phyloP scores from a whole-genome alignment of 2,329 filamentous ascomycete genomes.

The Xylaria sp. region DNA sequence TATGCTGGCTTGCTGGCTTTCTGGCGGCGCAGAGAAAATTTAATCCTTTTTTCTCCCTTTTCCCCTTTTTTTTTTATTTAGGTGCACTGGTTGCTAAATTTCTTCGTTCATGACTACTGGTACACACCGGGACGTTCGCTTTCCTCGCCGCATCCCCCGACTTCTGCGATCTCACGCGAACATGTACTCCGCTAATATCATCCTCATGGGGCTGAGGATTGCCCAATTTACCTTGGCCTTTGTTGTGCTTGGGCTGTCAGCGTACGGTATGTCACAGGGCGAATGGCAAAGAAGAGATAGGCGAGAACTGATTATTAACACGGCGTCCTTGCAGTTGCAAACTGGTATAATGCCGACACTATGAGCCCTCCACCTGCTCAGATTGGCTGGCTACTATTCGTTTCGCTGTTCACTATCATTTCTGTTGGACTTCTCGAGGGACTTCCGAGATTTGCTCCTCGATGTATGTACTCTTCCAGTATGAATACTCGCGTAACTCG shows the following conservation, averaged over 20 bases:
- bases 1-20: constrained; percentile 36
- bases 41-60: constrained; percentile 17
- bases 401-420: constrained; percentile 63
- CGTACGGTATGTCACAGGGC: constrained; percentile 57
- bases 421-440: constrained; percentile 66
- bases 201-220: constrained; percentile 57
- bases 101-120: constrained; percentile 43
- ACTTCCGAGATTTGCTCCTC: constrained; percentile 57
- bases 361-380: constrained; percentile 63
- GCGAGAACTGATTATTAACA: constrained; percentile 32
- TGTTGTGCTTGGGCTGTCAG: constrained; percentile 59
- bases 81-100: constrained; percentile 36
- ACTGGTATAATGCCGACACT: constrained; percentile 69
- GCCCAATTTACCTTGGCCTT: constrained; percentile 59
- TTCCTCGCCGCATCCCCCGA: constrained; percentile 43
- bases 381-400: constrained; percentile 68
- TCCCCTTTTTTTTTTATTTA: constrained; percentile 11
- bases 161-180: constrained; percentile 42
- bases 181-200: constrained; percentile 52
- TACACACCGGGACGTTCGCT: constrained; percentile 44
- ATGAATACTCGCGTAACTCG: not conserved
- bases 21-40: not conserved
- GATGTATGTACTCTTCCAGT: constrained; percentile 46
- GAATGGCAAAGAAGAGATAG: not conserved
- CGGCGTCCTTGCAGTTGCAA: constrained; percentile 57